Evolutionary conservation across 176 grass and related monocot genomes (phyloP), one percentile per base, ranked within the genome.

Genomic region (Cymbopogon citratus): DNA sequence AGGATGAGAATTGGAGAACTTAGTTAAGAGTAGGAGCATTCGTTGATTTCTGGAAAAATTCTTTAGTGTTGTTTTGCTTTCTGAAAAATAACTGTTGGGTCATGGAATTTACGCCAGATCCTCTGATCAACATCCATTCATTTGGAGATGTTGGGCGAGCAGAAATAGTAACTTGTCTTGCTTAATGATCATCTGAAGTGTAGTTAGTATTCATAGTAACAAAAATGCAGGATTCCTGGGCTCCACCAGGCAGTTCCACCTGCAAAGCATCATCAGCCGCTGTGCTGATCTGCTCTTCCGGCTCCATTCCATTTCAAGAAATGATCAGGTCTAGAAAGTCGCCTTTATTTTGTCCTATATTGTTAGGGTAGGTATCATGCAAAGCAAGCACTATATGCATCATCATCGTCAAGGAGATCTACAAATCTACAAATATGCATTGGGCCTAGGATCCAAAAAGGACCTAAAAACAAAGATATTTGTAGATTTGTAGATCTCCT

Each of bases 271-370:
- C 28, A 49, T 21, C 6, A 62, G 66, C 9, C 25, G 61, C 27
- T 13, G 26, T 0, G 70, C 13, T 49, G 43, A 5, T 71, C 13
- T 7, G 13, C 19, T 73, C 46, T 67, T 60, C 66, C 62, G 1
- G 26, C 40, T 81, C 18, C 71, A 71, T 63, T 87, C 33, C 11
- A 51, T 71, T 31, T 31, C 51, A 63, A 52, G 65, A 77, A 77
- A 63, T 82, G 52, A 59, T 56, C 18, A 74, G 43, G 69, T 5
- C 60, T 66, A 57, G 64, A 63, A 23, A 36, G 9, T 19, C 13
- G 18, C 12, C 9, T 63, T 63, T 80, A 29, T 73, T 80, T 52
- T 74, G 49, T 11, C 33, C 33, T 41, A 41, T 12, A 76, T 3
- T 76, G 74, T 76, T 76, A 76, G 51, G 73, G 21, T 21, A 75